Evolutionary conservation across 2,329 filamentous ascomycete genomes (phyloP).

Genomic region (Grosmannia huntii): DNA sequence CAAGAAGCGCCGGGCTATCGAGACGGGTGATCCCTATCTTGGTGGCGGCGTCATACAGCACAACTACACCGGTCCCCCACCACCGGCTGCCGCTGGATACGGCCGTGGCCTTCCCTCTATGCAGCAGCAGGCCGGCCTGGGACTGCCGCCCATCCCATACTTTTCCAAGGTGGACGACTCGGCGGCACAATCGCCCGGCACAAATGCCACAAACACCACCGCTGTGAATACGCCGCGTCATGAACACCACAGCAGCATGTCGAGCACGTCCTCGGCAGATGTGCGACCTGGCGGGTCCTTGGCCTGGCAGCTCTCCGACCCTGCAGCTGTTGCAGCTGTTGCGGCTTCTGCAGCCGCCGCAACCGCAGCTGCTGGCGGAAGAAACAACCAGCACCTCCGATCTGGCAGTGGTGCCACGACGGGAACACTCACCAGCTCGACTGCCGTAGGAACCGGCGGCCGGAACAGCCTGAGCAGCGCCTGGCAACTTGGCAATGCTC

Average conservation of each 20-base stretch:
- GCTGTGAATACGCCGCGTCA: neutral
- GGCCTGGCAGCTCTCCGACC: neutral
- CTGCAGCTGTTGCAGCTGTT: neutral
- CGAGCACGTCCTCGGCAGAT: neutral
- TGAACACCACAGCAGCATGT: conserved; percentile 1
- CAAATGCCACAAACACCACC: neutral
- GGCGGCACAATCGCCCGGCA: neutral
- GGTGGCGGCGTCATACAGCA: conserved; percentile 11
- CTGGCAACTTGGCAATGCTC: neutral
- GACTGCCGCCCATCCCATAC: conserved; percentile 9
- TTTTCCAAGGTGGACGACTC: neutral
- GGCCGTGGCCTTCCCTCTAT: neutral
- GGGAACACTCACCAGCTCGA: conserved; percentile 6
- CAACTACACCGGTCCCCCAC: conserved; percentile 8
- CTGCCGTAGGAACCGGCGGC: conserved; percentile 7
- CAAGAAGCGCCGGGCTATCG: neutral
- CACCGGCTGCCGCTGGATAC: conserved; percentile 2
- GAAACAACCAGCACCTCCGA: conserved; percentile 2
- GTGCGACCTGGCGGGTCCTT: neutral
- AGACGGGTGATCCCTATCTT: conserved; percentile 24
- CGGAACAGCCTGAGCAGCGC: conserved; percentile 6
- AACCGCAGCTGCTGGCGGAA: neutral
- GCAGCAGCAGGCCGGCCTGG: conserved; percentile 1
- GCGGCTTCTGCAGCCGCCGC: neutral
- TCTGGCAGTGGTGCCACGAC: conserved; percentile 5